Evolutionary conservation across 768 basidiomycete species (phyloP).

Genomic region (Tremella fuciformis): DNA sequence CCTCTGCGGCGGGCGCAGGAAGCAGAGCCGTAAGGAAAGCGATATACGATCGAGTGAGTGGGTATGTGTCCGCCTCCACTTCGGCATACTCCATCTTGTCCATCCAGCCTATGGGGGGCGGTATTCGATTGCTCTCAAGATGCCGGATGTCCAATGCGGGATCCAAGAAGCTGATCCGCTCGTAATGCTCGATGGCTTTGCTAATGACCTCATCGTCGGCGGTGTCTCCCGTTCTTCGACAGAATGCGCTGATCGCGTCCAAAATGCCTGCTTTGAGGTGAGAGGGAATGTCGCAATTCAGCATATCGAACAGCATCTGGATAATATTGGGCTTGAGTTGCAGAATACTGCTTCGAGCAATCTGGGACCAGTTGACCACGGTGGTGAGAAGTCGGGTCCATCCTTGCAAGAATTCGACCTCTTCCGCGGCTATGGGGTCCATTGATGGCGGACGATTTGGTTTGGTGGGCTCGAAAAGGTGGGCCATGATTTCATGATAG

Average conservation of each 20-base stretch:
- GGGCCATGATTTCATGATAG: constrained; percentile 37
- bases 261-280: constrained; percentile 37
- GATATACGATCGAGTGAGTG: constrained; percentile 84
- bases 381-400: constrained; percentile 39
- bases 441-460: constrained; percentile 22
- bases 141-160: constrained; percentile 25
- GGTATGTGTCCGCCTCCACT: constrained; percentile 71
- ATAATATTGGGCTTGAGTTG: constrained; percentile 38
- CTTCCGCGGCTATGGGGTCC: constrained; percentile 35
- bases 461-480: constrained; percentile 37
- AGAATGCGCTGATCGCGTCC: constrained; percentile 40
- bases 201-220: constrained; percentile 33
- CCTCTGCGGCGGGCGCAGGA: constrained; percentile 38
- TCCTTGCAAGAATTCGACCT: constrained; percentile 31
- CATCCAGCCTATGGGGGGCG: constrained; percentile 52
- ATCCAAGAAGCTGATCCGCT: constrained; percentile 37
- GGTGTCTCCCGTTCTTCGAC: constrained; percentile 29
- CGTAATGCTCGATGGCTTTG: constrained; percentile 35
- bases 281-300: constrained; percentile 41
- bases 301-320: constrained; percentile 38
- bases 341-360: constrained; percentile 33
- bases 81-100: constrained; percentile 87
- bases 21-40: constrained; percentile 76
- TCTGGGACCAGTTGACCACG: constrained; percentile 34
- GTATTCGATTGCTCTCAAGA: constrained; percentile 24